Conservation (phyloP, 2,329 filamentous ascomycete genomes). For the Cadophora sp. region DNA sequence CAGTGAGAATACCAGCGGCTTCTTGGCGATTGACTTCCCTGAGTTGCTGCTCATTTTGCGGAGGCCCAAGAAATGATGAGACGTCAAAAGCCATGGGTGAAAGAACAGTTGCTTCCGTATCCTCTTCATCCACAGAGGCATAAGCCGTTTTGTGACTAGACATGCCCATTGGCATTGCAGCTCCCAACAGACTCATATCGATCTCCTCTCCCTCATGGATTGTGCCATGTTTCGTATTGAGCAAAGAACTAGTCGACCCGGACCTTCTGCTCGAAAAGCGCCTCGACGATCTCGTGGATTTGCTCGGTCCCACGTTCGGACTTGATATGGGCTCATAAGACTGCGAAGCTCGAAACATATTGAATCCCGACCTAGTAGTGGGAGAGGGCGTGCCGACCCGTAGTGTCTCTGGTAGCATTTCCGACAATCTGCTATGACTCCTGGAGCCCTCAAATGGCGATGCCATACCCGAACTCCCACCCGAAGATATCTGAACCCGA, state of each 20-base stretch:
- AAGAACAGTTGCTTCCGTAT: constrained; percentile 29
- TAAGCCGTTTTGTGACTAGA: constrained; percentile 32
- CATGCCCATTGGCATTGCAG: constrained; percentile 37
- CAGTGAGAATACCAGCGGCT: constrained; percentile 60
- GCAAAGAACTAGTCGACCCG: constrained; percentile 32
- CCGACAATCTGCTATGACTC: constrained; percentile 23
- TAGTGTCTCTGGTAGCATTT: constrained; percentile 33
- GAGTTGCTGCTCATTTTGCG: constrained; percentile 33
- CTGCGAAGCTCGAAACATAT: constrained; percentile 32
- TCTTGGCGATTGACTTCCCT: constrained; percentile 48
- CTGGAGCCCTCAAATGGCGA: constrained; percentile 19
- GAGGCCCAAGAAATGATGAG: constrained; percentile 39
- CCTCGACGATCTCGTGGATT: constrained; percentile 26
- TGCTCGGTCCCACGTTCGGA: constrained; percentile 25
- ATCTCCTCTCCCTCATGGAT: constrained; percentile 43
- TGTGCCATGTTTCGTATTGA: constrained; percentile 28
- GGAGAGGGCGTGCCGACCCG: constrained; percentile 34
- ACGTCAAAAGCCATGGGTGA: constrained; percentile 38
- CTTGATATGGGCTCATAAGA: constrained; percentile 34
- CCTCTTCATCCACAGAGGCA: constrained; percentile 33
- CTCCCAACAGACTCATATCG: constrained; percentile 39
- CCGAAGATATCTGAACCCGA: constrained; percentile 34
- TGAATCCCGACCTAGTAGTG: constrained; percentile 27
- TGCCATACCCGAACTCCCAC: constrained; percentile 22
- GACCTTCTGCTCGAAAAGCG: constrained; percentile 32